These are phyloP conservation scores for Parasitella parasitica DNA, from an alignment of 371 early-diverging fungal species.

Conservation along the genomic window DNA sequence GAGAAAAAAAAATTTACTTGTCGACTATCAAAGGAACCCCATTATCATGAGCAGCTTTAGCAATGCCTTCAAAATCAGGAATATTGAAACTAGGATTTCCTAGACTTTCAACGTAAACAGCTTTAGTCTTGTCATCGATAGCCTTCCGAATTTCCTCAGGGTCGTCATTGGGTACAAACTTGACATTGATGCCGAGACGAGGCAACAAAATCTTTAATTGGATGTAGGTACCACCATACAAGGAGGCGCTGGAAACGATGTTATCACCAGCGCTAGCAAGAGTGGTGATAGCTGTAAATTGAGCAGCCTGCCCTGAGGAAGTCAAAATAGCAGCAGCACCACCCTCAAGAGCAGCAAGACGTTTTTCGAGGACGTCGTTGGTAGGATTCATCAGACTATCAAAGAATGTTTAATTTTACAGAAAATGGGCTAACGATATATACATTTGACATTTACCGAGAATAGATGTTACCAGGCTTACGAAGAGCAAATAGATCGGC, in stretches of 20 bases:
- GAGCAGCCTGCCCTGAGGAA: conserved; percentile 68
- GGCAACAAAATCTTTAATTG: conserved; percentile 81
- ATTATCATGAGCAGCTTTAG: conserved; percentile 72
- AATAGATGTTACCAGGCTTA: background rate
- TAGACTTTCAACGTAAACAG: conserved; percentile 81
- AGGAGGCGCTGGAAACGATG: conserved; percentile 72
- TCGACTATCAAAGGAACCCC: conserved; percentile 86
- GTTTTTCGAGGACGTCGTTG: conserved; percentile 81
- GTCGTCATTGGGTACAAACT: conserved; percentile 70
- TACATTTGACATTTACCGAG: too few species aligned
- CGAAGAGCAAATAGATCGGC: conserved; percentile 52
- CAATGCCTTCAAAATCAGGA: conserved; percentile 76
- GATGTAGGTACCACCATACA: conserved; percentile 88
- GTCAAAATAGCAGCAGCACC: conserved; percentile 62
- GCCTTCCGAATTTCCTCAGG: conserved; percentile 55
- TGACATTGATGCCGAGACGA: conserved; percentile 74
- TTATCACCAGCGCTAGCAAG: conserved; percentile 77
- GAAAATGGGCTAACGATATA: too few species aligned
- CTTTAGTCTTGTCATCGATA: conserved; percentile 84
- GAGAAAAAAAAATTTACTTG: conserved; percentile 45
- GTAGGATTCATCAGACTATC: conserved; percentile 72
- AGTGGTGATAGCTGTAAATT: conserved; percentile 73
- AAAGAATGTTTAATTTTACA: too few species aligned
- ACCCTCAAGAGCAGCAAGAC: conserved; percentile 84
- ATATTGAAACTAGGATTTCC: conserved; percentile 85